phyloP scores from a whole-genome alignment of 1,284 basidiomycete species.

The Cutaneotrichosporon sp. region DNA sequence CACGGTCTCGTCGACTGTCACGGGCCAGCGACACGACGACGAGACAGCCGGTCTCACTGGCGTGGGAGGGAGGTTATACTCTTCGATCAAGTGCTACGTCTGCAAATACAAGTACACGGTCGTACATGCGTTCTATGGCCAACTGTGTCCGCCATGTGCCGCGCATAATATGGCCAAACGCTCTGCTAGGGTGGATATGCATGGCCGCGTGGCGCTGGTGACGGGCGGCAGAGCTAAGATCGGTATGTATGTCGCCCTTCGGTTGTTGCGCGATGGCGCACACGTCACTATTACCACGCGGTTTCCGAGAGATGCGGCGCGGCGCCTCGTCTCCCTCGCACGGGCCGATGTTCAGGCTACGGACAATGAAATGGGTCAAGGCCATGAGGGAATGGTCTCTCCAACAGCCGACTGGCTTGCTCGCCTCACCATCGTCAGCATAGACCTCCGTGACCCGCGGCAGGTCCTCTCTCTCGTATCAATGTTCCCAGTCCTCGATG shows the following conservation, averaged over 20 bases:
- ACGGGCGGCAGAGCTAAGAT: conserved; percentile 11
- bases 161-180: background rate
- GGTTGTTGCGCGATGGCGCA: conserved; percentile 8
- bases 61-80: background rate
- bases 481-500: background rate
- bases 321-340: background rate
- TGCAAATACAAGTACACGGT: background rate
- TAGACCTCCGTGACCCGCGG: conserved; percentile 4
- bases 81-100: background rate
- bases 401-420: background rate
- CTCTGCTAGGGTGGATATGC: background rate
- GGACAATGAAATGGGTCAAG: background rate
- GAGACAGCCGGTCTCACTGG: conserved; percentile 3
- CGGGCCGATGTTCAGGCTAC: background rate
- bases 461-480: background rate
- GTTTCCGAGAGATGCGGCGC: conserved; percentile 7
- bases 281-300: conserved; percentile 7
- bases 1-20: background rate
- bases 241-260: conserved; percentile 3
- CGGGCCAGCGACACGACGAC: conserved; percentile 9
- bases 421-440: conserved; percentile 6
- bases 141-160: conserved; percentile 1
- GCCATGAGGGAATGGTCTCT: background rate
- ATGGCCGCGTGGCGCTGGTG: background rate
- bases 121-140: conserved; percentile 3